Conservation (phyloP, 495 filamentous ascomycete genomes). For the Cryomyces minteri region DNA sequence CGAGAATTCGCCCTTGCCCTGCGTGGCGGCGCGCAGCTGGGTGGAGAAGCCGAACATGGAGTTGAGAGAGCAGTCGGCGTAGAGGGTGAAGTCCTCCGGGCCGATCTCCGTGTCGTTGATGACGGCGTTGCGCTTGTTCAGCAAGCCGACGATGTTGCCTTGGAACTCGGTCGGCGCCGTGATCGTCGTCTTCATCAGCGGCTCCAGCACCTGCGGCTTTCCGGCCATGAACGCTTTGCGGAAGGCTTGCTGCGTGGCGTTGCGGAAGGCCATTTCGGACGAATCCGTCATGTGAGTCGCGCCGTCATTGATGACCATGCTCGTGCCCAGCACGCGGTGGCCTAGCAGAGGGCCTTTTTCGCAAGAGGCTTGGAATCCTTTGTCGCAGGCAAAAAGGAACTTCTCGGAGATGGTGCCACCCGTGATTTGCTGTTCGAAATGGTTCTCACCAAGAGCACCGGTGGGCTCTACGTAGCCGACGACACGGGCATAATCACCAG, state of each 20-base stretch:
- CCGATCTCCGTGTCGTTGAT: constrained; percentile 95
- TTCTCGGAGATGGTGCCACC: constrained; percentile 93
- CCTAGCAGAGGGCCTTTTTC: constrained; percentile 83
- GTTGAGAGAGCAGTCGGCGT: constrained; percentile 82
- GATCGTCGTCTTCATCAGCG: constrained; percentile 94
- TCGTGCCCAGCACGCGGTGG: constrained; percentile 76
- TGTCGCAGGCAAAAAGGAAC: constrained; percentile 87
- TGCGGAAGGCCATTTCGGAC: constrained; percentile 96
- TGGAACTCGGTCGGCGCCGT: constrained; percentile 96
- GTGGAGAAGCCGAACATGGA: constrained; percentile 94
- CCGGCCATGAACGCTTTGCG: constrained; percentile 76
- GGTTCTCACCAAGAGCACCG: constrained; percentile 47
- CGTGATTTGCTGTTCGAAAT: constrained; percentile 70
- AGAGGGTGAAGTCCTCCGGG: constrained; percentile 85
- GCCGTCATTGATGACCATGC: constrained; percentile 91
- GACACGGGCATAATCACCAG: constrained; percentile 91
- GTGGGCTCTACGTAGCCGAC: constrained; percentile 86
- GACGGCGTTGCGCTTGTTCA: constrained; percentile 92
- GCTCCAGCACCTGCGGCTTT: constrained; percentile 70
- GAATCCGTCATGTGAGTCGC: constrained; percentile 98
- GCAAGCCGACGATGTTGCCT: constrained; percentile 77
- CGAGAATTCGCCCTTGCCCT: constrained; percentile 96
- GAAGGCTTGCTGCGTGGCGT: constrained; percentile 91
- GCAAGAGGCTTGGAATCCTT: constrained; percentile 77
- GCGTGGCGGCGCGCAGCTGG: constrained; percentile 79